phyloP scores from a whole-genome alignment of 1,284 basidiomycete species.

The Entoloma clypeatum region DNA sequence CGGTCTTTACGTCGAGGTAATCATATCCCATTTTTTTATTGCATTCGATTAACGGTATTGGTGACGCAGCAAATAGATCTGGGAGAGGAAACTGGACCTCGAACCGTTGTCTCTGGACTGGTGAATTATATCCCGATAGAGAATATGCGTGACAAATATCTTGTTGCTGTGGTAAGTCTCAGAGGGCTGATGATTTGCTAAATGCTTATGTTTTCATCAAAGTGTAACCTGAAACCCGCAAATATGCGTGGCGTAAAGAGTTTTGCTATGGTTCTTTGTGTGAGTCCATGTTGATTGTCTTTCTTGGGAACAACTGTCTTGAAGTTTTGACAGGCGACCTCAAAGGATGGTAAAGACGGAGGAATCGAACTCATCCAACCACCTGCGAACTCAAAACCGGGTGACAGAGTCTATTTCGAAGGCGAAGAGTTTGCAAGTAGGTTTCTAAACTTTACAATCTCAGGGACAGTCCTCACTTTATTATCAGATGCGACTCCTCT shows the following conservation, averaged over 20 bases:
- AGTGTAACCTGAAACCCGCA: conserved; percentile 95
- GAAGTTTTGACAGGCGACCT: conserved; percentile 61
- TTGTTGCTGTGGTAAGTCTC: conserved; percentile 77
- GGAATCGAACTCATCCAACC: conserved; percentile 92
- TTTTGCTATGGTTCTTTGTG: conserved; percentile 93
- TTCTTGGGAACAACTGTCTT: neutral
- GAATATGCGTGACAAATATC: conserved; percentile 80
- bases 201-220: conserved; percentile 5
- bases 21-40: conserved; percentile 11
- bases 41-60: conserved; percentile 2
- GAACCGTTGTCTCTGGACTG: conserved; percentile 92
- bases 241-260: conserved; percentile 96
- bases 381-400: conserved; percentile 81
- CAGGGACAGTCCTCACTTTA: conserved; percentile 1
- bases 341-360: conserved; percentile 83
- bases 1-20: conserved; percentile 83
- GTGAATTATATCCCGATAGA: conserved; percentile 95
- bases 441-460: conserved; percentile 21
- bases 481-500: conserved; percentile 64
- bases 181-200: neutral
- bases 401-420: conserved; percentile 92
- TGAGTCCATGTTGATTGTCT: conserved; percentile 34
- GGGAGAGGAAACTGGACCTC: conserved; percentile 88
- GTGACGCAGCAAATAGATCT: conserved; percentile 81
- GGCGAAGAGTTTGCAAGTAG: conserved; percentile 78